Evolutionary conservation across 2,329 filamentous ascomycete genomes (phyloP), one percentile per base, ranked within the genome.

Genomic region (Macrophomina pseudophaseolina): DNA sequence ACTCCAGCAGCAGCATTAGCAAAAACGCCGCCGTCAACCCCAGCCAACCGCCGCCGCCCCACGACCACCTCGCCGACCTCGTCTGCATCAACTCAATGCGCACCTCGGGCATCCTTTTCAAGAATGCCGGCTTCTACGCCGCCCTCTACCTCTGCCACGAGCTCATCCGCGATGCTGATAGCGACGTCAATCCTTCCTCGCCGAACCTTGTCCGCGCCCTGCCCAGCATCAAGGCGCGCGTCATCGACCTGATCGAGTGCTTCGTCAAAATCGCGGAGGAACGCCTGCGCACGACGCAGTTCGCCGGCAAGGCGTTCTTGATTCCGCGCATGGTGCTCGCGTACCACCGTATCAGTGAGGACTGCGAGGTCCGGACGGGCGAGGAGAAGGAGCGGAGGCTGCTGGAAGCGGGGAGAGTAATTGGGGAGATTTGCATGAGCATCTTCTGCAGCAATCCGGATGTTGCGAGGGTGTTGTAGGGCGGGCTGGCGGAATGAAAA

Each of bases 271-370:
- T 56, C 18, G 62, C 62, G 18, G 62, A 65, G 62, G 49, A 65
- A 30, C 40, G 62, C 2, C 49, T 65, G 28, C 49, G 62, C 23
- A 46, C 48, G n/a, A 65, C 62, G 9, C 62, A 65, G 62, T 65
- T 54, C 6, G 62, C 49, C 16, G 62, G 62, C 62, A 65, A 65
- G 49, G 62, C 49, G 5, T 65, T 65, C n/a, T 30, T 65, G 28
- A 65, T 65, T 4, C 62, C 62, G 38, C 49, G 62, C 28, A 65
- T 65, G 62, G 62, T 56, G 49, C 62, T 65, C 30, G 62, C 62
- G 35, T 46, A 54, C 16, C 38, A 53, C n/a, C 49, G 62, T 4
- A 65, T 65, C 62, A 53, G 51, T 38, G 49, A 54, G 28, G 62
- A 54, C n/a, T 9, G 16, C 5, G 38, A 23, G 12, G 62, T 53